Evolutionary conservation across 495 filamentous ascomycete genomes (phyloP).

Genomic region (Aspergillus campestris): DNA sequence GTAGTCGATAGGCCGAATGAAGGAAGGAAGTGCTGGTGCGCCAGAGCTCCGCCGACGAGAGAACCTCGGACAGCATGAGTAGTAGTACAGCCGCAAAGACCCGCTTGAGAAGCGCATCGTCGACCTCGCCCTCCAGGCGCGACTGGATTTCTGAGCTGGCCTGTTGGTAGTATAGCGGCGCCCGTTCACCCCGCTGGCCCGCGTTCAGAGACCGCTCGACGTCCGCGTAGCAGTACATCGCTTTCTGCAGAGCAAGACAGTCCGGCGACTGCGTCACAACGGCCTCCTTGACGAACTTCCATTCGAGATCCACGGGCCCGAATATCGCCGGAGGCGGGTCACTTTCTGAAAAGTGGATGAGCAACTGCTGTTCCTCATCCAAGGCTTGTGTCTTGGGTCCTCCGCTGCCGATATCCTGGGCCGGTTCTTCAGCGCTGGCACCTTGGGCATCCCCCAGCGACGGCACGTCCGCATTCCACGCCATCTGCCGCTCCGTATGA

Average conservation of each 20-base stretch:
- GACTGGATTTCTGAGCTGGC: conserved; percentile 28
- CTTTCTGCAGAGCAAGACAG: conserved; percentile 21
- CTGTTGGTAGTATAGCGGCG: conserved; percentile 24
- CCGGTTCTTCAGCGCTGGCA: conserved; percentile 8
- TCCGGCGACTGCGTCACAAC: conserved; percentile 20
- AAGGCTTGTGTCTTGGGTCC: conserved; percentile 9
- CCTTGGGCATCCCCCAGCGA: conserved; percentile 7
- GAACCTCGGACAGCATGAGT: conserved; percentile 34
- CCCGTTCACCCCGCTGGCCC: conserved; percentile 25
- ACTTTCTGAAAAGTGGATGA: conserved; percentile 24
- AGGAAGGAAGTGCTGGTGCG: conserved; percentile 26
- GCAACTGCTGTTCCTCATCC: conserved; percentile 25
- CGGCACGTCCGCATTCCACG: conserved; percentile 11
- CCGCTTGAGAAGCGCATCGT: conserved; percentile 17
- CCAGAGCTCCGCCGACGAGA: conserved; percentile 21
- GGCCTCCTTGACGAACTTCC: conserved; percentile 25
- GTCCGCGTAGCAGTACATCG: conserved; percentile 32
- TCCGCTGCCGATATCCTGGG: not conserved
- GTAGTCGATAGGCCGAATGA: conserved; percentile 26
- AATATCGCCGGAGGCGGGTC: conserved; percentile 30
- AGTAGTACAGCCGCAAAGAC: conserved; percentile 26
- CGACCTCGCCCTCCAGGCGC: conserved; percentile 23
- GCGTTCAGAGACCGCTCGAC: conserved; percentile 22
- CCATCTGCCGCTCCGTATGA: not conserved
- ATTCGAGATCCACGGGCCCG: conserved; percentile 26